Evolutionary conservation across 345 rosid species (phyloP).

Genomic region (Salix koriyanagi): DNA sequence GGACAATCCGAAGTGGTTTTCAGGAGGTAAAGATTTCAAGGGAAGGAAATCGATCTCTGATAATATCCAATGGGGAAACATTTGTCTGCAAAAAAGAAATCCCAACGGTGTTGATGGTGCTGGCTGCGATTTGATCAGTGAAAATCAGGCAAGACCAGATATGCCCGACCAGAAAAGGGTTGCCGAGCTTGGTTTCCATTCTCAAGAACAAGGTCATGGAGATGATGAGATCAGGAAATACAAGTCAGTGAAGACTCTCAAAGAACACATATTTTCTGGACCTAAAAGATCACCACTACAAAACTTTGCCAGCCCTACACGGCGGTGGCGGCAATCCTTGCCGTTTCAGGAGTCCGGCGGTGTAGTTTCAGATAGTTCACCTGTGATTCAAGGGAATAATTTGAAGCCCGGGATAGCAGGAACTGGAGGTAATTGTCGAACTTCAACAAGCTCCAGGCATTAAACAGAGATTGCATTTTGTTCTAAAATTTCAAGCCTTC

Average conservation of each 20-base stretch:
- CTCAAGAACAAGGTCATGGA: conserved; percentile 29
- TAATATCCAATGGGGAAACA: conserved; percentile 57
- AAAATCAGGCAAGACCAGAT: conserved; percentile 36
- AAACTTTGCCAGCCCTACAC: conserved; percentile 37
- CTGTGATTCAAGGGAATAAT: conserved; percentile 6
- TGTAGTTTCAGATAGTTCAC: conserved; percentile 15
- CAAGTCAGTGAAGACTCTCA: conserved; percentile 42
- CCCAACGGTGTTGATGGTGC: conserved; percentile 23
- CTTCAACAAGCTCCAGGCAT: conserved; percentile 26
- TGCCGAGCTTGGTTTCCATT: conserved; percentile 28
- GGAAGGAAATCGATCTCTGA: conserved; percentile 51
- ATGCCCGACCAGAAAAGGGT: conserved; percentile 30
- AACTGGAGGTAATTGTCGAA: conserved; percentile 17
- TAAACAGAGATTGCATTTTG: neutral
- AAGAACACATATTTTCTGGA: conserved; percentile 53
- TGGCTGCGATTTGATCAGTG: conserved; percentile 18
- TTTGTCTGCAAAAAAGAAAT: conserved; percentile 37
- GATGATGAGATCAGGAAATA: conserved; percentile 47
- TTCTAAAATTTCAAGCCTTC: conserved; percentile 3
- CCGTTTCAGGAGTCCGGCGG: conserved; percentile 20
- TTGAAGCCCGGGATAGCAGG: conserved; percentile 12
- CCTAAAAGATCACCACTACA: conserved; percentile 18
- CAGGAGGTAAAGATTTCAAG: conserved; percentile 40
- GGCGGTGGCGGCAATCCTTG: conserved; percentile 27
- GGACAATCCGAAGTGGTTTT: conserved; percentile 30